These are phyloP conservation scores for Tricholoma saponaceum DNA, from an alignment of 768 basidiomycete genomes.

Conservation along the genomic window DNA sequence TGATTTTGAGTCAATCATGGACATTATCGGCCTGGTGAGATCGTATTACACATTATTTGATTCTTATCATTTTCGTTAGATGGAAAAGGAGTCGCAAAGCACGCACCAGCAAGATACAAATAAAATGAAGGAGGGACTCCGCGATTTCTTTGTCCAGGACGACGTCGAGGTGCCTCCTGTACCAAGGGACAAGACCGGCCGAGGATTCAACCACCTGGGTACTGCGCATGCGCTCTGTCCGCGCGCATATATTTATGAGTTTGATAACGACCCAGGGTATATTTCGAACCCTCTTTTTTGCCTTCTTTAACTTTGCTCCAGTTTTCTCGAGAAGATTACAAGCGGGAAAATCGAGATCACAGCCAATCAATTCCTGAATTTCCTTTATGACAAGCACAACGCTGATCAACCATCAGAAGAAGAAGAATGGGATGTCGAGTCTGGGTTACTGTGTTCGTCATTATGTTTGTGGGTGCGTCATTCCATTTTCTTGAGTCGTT, in stretches of 20 bases:
- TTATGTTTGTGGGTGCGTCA: neutral
- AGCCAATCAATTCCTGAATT: neutral
- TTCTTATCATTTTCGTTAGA: neutral
- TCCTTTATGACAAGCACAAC: neutral
- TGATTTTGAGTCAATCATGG: neutral
- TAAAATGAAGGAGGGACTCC: neutral
- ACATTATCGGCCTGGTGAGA: neutral
- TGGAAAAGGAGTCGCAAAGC: neutral
- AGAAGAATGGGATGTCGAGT: neutral
- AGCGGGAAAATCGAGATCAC: neutral
- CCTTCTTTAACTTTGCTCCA: neutral
- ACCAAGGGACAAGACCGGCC: neutral
- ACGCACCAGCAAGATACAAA: neutral
- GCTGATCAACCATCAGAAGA: neutral
- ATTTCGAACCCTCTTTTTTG: neutral
- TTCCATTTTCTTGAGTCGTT: neutral
- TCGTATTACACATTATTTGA: too few relatives aligned
- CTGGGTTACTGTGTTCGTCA: neutral
- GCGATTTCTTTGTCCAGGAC: too few relatives aligned
- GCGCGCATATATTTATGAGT: neutral
- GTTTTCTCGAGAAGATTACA: neutral
- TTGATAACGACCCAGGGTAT: neutral
- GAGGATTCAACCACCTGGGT: neutral
- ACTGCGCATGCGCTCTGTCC: neutral
- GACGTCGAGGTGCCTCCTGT: neutral